Percentiles rank a stretch among this genome's conserved stretches.
Evolutionary conservation across 23 red algal species (phyloP).

Genomic region (Gracilaria gracilis): DNA sequence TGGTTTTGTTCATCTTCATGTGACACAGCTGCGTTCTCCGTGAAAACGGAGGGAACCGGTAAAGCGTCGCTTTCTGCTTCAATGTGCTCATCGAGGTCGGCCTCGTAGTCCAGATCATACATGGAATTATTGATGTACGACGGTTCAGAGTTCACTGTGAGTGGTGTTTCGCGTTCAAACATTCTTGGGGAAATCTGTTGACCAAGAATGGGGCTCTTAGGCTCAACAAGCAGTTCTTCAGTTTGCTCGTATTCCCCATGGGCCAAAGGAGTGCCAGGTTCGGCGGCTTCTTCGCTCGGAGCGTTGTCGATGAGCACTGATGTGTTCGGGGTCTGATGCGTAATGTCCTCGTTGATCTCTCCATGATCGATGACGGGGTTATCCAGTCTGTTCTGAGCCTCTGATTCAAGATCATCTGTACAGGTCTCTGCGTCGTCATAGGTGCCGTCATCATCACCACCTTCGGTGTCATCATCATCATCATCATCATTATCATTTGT

Average conservation of each 20-base stretch:
- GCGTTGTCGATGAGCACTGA: not conserved
- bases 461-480: not conserved
- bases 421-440: not conserved
- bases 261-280: not conserved
- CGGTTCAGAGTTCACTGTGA: not conserved
- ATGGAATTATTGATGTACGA: not conserved
- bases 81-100: not conserved
- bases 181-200: not conserved
- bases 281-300: not conserved
- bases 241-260: conserved; percentile 25
- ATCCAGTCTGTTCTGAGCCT: not conserved
- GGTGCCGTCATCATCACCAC: not conserved
- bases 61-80: not conserved
- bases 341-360: not conserved
- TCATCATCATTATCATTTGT: not conserved
- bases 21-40: not conserved
- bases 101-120: conserved; percentile 12
- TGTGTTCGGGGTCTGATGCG: not conserved
- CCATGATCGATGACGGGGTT: not conserved
- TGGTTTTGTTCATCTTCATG: not conserved
- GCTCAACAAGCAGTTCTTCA: conserved; percentile 3
- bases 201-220: conserved; percentile 15
- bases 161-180: not conserved
- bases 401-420: conserved; percentile 24
- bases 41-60: conserved; percentile 21